These are phyloP conservation scores for Cytospora leucostoma DNA, from an alignment of 2,329 filamentous ascomycete genomes.

Conservation along the genomic window DNA sequence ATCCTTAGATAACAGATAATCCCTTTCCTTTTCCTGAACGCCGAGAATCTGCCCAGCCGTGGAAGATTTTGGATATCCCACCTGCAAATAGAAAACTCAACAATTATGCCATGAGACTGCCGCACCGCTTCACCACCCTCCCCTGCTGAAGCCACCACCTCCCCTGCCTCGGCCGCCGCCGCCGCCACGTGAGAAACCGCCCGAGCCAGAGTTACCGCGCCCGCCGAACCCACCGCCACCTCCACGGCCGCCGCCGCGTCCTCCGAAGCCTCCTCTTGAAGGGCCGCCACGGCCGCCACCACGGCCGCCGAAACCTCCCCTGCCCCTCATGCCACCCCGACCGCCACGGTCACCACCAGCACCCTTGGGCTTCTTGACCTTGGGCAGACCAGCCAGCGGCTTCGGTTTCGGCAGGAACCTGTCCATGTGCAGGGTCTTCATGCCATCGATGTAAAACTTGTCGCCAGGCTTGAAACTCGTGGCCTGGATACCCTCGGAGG, in stretches of 20 bases:
- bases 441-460: conserved; percentile 93
- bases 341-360: conserved; percentile 55
- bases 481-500: conserved; percentile 92
- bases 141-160: conserved; percentile 40
- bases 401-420: conserved; percentile 97
- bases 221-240: conserved; percentile 31
- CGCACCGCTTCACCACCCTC: conserved; percentile 22
- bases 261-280: conserved; percentile 32
- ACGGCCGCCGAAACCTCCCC: conserved; percentile 35
- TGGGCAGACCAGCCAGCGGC: conserved; percentile 59
- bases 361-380: conserved; percentile 54
- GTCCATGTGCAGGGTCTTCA: conserved; percentile 93
- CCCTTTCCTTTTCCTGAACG: conserved; percentile 28
- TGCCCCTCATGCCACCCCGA: conserved; percentile 42
- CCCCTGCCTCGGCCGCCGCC: conserved; percentile 39
- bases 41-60: conserved; percentile 26
- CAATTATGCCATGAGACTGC: conserved; percentile 18
- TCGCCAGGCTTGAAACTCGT: conserved; percentile 93
- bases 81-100: conserved; percentile 19
- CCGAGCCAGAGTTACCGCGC: conserved; percentile 28
- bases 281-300: conserved; percentile 37
- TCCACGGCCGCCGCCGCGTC: conserved; percentile 35
- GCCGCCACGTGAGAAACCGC: conserved; percentile 35
- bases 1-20: conserved; percentile 24
- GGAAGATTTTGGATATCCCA: conserved; percentile 22